These are phyloP conservation scores for Mucor ambiguus DNA, from an alignment of 371 early-diverging fungal species.

Conservation along the genomic window DNA sequence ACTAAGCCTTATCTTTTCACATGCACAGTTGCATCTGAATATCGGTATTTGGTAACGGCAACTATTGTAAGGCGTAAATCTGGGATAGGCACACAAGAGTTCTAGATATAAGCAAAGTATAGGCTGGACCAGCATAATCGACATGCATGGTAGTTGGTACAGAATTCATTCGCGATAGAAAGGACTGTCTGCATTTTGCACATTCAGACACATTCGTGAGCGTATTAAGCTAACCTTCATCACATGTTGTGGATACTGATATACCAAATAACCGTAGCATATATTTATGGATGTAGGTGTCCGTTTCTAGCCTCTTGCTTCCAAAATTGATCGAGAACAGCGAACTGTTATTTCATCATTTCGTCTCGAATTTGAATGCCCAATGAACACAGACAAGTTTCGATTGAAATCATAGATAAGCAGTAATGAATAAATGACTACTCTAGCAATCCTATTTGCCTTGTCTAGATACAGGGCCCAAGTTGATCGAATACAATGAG, in stretches of 20 bases:
- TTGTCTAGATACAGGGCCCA: background rate
- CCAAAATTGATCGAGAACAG: background rate
- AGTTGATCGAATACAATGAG: background rate
- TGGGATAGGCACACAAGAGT: background rate
- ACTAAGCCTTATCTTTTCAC: background rate
- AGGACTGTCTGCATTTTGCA: background rate
- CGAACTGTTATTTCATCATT: background rate
- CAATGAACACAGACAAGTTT: background rate
- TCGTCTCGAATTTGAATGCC: background rate
- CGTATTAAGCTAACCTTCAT: background rate
- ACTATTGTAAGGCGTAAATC: background rate
- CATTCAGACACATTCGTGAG: background rate
- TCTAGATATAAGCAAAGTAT: background rate
- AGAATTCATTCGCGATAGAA: background rate
- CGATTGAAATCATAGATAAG: background rate
- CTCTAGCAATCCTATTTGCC: background rate
- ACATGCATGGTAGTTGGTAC: background rate
- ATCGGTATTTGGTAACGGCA: background rate
- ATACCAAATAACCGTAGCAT: background rate
- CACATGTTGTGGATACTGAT: background rate
- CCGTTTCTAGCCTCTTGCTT: background rate
- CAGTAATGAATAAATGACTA: background rate
- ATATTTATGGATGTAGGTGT: background rate
- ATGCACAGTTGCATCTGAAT: background rate
- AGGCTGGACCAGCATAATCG: background rate